Evolutionary conservation across 2,329 filamentous ascomycete genomes (phyloP), one percentile per base, ranked within the genome.

Genomic region (Malbranchea cinnamomea): DNA sequence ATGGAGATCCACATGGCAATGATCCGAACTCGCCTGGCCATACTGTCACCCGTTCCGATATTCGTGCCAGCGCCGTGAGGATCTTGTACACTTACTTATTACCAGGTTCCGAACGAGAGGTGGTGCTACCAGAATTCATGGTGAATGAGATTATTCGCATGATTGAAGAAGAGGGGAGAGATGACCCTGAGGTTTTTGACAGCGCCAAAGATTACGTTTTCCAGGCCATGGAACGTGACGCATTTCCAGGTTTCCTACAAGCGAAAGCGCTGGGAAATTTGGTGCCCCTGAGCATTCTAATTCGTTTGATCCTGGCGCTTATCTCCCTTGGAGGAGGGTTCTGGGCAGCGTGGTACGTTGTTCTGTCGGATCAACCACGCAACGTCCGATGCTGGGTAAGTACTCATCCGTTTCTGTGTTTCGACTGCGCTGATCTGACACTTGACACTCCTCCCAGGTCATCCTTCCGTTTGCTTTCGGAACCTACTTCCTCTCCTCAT

Each of bases 181-280:
- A 95, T 46, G 89, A 98, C 50, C 89, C 89, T 0, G 89, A 98
- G 54, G 79, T 98, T 8, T 98, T 98, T 46, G 89, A 95, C 51
- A 75, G 82, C 12, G 89, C 89, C 32, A 98, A 98, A 63, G 89
- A 98, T 60, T 98, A 95, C 52, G 89, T 95, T 38, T 98, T 95
- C 56, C 91, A 98, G 58, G 91, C 91, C 19, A 98, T 98, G 89
- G 91, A 98, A 59, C 74, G 91, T 33, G 89, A 98, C 59, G 89
- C 91, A n/a, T 98, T 93, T 52, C 89, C 91, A 1, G 87, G 87
- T 1, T 98, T 98, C 57, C 66, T 98, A 35, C 72, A 87, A 49
- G 82, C 83, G 59, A 95, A 95, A 60, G 89, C 89, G 2, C 66
- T 98, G 14, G 91, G 91, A 36, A 98, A 98, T 48, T 68, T 98